phyloP scores from a whole-genome alignment of 2,329 filamentous ascomycete species.

The Knufia petricola region DNA sequence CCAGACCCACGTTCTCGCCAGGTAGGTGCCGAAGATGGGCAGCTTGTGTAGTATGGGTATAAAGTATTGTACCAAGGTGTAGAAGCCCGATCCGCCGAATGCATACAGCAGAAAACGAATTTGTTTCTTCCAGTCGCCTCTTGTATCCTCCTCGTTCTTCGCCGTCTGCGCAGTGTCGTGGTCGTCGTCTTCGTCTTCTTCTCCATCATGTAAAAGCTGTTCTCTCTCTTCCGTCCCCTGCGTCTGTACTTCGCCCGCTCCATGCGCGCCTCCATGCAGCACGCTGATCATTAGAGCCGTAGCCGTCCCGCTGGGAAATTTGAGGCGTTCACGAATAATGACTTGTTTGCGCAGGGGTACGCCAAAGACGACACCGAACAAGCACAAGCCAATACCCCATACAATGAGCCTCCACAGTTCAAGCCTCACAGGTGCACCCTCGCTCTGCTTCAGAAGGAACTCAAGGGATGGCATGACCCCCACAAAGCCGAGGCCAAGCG shows the following conservation, averaged over 20 bases:
- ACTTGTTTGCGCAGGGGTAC: conserved; percentile 85
- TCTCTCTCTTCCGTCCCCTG: conserved; percentile 25
- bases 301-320: conserved; percentile 90
- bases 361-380: conserved; percentile 94
- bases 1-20: conserved; percentile 83
- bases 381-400: conserved; percentile 87
- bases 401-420: conserved; percentile 68
- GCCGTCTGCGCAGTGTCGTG: conserved; percentile 27
- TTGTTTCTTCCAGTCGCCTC: conserved; percentile 51
- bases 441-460: conserved; percentile 66
- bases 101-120: conserved; percentile 51
- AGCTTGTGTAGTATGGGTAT: conserved; percentile 73
- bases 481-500: conserved; percentile 87
- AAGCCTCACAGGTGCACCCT: conserved; percentile 66
- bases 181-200: conserved; percentile 23
- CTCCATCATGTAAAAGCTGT: conserved; percentile 22
- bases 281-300: conserved; percentile 90
- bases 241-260: conserved; percentile 28
- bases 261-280: conserved; percentile 56
- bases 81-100: conserved; percentile 49
- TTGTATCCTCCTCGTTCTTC: conserved; percentile 28
- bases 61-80: conserved; percentile 81
- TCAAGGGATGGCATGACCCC: conserved; percentile 90
- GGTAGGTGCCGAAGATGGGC: conserved; percentile 68
- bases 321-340: conserved; percentile 82